Evolutionary conservation across 768 basidiomycete genomes (phyloP), one percentile per base, ranked within the genome.

Genomic region (Phylloporus rhodoxanthus): DNA sequence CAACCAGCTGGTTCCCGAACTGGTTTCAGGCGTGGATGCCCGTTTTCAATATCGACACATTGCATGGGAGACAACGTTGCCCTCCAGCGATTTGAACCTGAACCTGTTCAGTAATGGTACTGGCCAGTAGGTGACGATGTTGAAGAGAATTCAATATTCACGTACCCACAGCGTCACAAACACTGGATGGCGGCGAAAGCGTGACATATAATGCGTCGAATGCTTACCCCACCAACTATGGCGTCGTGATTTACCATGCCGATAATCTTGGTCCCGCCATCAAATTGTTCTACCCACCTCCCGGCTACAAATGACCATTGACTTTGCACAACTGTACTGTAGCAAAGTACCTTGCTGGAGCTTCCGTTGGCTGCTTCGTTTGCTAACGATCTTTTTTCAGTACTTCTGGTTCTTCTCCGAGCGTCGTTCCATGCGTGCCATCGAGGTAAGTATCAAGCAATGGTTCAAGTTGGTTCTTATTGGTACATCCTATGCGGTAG

Each of bases 71-170:
- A 63, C 67, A 5, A 67, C 54, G 43, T 69, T 66, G 2, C 59
- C 54, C 43, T 57, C 68, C 15, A 53, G 53, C 29, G 45, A 54
- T n/a, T 33, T 72, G 2, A 71, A 70, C 32, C 55, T 68, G 23
- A 69, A 70, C 29, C 59, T 68, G 20, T 78, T 74, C 53, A 65
- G 57, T 11, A 74, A 74, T 8, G 68, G 72, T 39, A 68, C 72
- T 20, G 75, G 71, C 47, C 75, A 73, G 75, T 65, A 47, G 40
- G 64, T 57, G 33, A 34, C 25, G 15, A n/a, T 17, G 8, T 7
- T 33, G 20, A 20, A 33, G 43, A 44, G 8, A 13, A 26, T 37
- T 46, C 13, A n/a, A n/a, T n/a, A 15, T 36, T 56, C 29, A 60
- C 41, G 20, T 40, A 42, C 17, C 21, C 11, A 4, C 21, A 76